Base-by-base conservation (phyloP, 169 alveolate genomes). In the Cryptosporidium viatorum region DNA sequence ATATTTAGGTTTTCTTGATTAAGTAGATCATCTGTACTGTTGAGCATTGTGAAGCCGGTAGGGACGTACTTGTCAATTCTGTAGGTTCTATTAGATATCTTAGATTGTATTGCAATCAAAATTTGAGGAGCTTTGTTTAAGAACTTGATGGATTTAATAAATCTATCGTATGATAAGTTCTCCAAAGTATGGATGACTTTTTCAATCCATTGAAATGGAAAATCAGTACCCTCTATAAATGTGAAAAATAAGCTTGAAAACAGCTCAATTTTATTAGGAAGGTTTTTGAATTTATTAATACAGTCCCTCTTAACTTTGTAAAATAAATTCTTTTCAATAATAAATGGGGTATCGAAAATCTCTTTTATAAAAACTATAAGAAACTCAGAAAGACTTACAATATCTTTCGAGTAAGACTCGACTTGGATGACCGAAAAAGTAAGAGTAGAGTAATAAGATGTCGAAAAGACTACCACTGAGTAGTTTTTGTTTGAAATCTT, bases 131-230 rank as follows among this genome's bases (percentile, higher is more conserved):
- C 70, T 7, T 35, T 73, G 37, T 59, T 16, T 12, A 73, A 37
- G 3, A 55, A 41, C 45, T 39, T 73, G 0, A 73, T 16, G 1
- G 51, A 73, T 41, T 73, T 73, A 18, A 73, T 52, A 41, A 73
- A 73, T 16, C 70, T 31, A 12, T 52, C 71, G 9, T 51, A 73
- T 26, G 86, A 52, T 1, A 73, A 21, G 7, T 21, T 73, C 39
- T 73, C 86, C 51, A 73, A 7, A n/a, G 70, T 33, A n/a, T 59
- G 70, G 33, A 73, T 58, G 12, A 59, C 70, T 73, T 73, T 73
- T 31, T 73, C 71, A 18, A 73, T 59, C 86, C 86, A 73, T n/a
- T 52, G 71, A 26, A 52, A 73, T 33, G 86, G 86, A 16, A 51
- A 31, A 37, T 39, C 70, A 21, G 58, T 73, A 23, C 86, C 86